These are phyloP conservation scores for Ganoderma sinense DNA, from an alignment of 1,284 basidiomycete species.

Conservation along the genomic window DNA sequence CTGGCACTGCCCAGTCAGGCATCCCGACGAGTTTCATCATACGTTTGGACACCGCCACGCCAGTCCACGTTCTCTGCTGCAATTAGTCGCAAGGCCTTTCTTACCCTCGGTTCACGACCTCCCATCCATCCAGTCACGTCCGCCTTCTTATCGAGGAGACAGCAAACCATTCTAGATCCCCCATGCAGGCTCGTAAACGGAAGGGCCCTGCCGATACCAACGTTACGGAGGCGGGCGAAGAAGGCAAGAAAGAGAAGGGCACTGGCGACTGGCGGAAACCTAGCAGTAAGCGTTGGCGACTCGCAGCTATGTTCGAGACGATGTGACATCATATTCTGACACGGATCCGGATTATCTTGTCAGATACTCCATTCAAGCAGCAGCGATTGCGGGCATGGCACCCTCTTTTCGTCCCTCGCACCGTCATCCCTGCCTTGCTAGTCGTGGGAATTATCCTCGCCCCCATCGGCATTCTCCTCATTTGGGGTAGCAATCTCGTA, in stretches of 20 bases:
- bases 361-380: constrained; percentile 98
- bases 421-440: constrained; percentile 96
- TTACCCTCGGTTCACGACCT: not conserved
- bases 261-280: constrained; percentile 87
- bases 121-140: not conserved
- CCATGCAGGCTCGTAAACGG: constrained; percentile 48
- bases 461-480: constrained; percentile 92
- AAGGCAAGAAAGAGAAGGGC: constrained; percentile 82
- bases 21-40: not conserved
- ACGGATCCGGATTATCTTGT: constrained; percentile 12
- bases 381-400: constrained; percentile 99
- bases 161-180: not conserved
- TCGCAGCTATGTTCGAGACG: not conserved
- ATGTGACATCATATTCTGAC: not conserved
- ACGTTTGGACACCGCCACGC: not conserved
- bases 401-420: constrained; percentile 97
- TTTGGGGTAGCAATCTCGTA: constrained; percentile 86
- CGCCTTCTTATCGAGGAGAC: not conserved
- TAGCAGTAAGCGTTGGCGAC: constrained; percentile 74
- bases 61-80: not conserved
- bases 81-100: not conserved
- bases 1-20: not conserved
- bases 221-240: constrained; percentile 26
- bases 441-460: constrained; percentile 95
- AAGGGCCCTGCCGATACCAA: constrained; percentile 35